Percentiles rank a stretch among this genome's conserved stretches.
phyloP scores from a whole-genome alignment of 116 monocot genomes.

The Iris pallida region DNA sequence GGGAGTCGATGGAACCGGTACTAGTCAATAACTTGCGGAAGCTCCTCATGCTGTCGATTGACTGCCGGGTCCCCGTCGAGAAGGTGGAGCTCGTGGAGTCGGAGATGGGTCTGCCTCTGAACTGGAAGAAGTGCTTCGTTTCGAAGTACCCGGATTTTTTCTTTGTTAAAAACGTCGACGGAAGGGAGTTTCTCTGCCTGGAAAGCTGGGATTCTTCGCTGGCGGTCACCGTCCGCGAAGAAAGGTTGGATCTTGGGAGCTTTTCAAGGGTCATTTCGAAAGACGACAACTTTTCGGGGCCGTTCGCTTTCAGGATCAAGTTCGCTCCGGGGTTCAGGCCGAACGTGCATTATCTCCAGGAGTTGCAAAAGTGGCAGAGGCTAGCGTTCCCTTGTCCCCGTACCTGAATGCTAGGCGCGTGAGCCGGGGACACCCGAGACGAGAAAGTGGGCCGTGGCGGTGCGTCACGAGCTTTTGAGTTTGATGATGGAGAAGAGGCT shows the following conservation, averaged over 20 bases:
- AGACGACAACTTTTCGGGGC: too few relatives aligned
- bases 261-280: too few relatives aligned
- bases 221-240: slow-evolving; percentile 71
- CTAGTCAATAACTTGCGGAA: slow-evolving; percentile 50
- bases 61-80: too few relatives aligned
- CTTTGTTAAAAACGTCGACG: slow-evolving; percentile 23
- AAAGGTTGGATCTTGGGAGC: slow-evolving; percentile 55
- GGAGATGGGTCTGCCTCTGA: too few relatives aligned
- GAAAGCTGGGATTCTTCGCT: slow-evolving; percentile 87
- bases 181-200: slow-evolving; percentile 54
- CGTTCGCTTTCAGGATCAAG: too few relatives aligned
- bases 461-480: too few relatives aligned
- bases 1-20: slow-evolving; percentile 69
- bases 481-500: slow-evolving; percentile 69
- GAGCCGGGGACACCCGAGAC: too few relatives aligned
- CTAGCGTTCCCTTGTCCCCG: slow-evolving; percentile 87
- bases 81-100: too few relatives aligned
- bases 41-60: slow-evolving; percentile 54
- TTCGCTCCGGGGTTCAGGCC: too few relatives aligned
- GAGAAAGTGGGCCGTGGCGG: too few relatives aligned
- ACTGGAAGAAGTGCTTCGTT: slow-evolving; percentile 37
- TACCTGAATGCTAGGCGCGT: too few relatives aligned
- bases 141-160: slow-evolving; percentile 57
- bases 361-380: slow-evolving; percentile 81
- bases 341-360: slow-evolving; percentile 70